phyloP scores from a whole-genome alignment of 2,329 filamentous ascomycete species.

The Pezicula carpinea region DNA sequence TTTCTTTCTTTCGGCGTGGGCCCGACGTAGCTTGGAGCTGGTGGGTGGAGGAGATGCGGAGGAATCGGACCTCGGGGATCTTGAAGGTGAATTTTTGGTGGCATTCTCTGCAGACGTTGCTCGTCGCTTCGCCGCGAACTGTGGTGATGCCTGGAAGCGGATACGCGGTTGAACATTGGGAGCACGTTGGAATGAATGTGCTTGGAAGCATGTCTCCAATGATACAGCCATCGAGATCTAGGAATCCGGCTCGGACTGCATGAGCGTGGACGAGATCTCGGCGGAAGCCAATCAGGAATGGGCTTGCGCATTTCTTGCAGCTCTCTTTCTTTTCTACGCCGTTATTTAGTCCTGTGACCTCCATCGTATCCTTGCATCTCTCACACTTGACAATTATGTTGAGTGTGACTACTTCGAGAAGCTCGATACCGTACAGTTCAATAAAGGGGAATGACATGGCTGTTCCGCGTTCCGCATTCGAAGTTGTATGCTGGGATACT shows the following conservation, averaged over 20 bases:
- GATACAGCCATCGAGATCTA: conserved; percentile 71
- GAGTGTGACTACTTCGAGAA: conserved; percentile 64
- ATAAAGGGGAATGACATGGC: conserved; percentile 73
- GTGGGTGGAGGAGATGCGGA: conserved; percentile 54
- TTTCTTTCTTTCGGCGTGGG: conserved; percentile 42
- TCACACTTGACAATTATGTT: conserved; percentile 72
- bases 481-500: conserved; percentile 14
- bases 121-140: conserved; percentile 67
- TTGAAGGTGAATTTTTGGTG: conserved; percentile 77
- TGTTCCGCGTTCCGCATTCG: conserved; percentile 59
- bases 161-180: conserved; percentile 66
- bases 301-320: conserved; percentile 56
- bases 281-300: conserved; percentile 52
- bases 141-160: conserved; percentile 60
- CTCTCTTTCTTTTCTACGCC: conserved; percentile 44
- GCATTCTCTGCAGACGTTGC: conserved; percentile 74
- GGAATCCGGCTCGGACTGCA: conserved; percentile 71
- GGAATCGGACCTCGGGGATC: conserved; percentile 73
- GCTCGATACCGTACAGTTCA: conserved; percentile 72
- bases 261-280: conserved; percentile 68
- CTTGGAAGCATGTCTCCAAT: conserved; percentile 73
- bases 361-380: conserved; percentile 69
- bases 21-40: conserved; percentile 35
- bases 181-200: conserved; percentile 74
- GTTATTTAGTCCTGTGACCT: conserved; percentile 62